These are phyloP conservation scores for Neonectria coccinea DNA, from an alignment of 2,329 filamentous ascomycete species.

Conservation along the genomic window DNA sequence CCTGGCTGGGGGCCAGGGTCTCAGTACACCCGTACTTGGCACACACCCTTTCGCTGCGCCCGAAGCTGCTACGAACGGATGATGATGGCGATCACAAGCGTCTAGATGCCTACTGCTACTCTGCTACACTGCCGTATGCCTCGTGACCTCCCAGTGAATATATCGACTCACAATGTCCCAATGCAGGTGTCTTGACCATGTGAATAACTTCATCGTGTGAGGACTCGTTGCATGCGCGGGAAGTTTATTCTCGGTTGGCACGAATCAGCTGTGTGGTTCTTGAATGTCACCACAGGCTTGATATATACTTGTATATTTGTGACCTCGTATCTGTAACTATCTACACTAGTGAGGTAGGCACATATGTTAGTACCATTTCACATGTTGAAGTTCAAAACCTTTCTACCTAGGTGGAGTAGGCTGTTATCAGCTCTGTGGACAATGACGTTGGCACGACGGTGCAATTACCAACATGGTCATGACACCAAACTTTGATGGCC, in stretches of 20 bases:
- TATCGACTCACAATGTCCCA: not conserved
- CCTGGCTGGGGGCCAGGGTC: conserved; percentile 24
- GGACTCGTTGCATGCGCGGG: conserved; percentile 3
- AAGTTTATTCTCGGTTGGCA: conserved; percentile 13
- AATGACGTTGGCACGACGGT: not conserved
- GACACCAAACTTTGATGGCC: too few relatives aligned
- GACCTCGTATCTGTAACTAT: conserved; percentile 18
- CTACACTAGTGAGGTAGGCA: not conserved
- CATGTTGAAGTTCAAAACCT: conserved; percentile 8
- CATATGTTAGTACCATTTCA: conserved; percentile 13
- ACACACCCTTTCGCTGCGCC: conserved; percentile 25
- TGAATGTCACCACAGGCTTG: conserved; percentile 8
- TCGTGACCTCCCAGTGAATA: conserved; percentile 14
- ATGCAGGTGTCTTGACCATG: conserved; percentile 26
- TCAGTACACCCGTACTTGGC: conserved; percentile 36
- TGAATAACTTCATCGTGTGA: conserved; percentile 44
- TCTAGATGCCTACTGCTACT: conserved; percentile 7
- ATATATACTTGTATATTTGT: not conserved
- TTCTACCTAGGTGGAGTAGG: not conserved
- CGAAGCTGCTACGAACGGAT: conserved; percentile 21
- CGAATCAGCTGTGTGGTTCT: conserved; percentile 15
- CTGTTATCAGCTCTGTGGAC: not conserved
- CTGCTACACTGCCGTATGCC: conserved; percentile 23
- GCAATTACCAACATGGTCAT: not conserved
- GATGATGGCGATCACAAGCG: conserved; percentile 19